These are phyloP conservation scores for Pythium sukuiense DNA, from an alignment of 352 stramenopile genomes.

Conservation along the genomic window DNA sequence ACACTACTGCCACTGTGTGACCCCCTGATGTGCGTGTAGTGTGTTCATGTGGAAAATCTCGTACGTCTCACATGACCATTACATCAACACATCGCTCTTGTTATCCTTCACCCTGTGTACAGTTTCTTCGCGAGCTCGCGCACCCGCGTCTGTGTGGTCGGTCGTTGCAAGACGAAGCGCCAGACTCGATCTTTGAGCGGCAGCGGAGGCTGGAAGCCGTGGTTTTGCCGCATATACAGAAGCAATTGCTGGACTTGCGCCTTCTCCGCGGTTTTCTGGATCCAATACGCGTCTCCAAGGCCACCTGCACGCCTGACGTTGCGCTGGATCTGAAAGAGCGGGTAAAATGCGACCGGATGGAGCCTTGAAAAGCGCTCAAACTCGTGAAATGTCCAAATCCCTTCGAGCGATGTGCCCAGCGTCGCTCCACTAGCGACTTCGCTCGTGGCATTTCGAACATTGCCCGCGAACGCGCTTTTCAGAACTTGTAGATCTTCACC, in stretches of 20 bases:
- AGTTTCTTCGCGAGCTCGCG: constrained; percentile 37
- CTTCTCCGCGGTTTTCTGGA: constrained; percentile 46
- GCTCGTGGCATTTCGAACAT: constrained; percentile 46
- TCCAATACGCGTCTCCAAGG: constrained; percentile 53
- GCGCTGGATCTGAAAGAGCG: constrained; percentile 50
- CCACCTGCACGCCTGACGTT: constrained; percentile 31
- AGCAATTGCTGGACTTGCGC: constrained; percentile 36
- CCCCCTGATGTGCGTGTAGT: too few relatives aligned
- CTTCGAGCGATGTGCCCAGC: constrained; percentile 6
- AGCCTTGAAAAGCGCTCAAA: constrained; percentile 51
- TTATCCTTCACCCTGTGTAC: constrained; percentile 30
- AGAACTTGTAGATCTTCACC: constrained; percentile 44
- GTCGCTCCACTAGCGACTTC: constrained; percentile 31
- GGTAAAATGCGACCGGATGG: constrained; percentile 54
- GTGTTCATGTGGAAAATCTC: too few relatives aligned
- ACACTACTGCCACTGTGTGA: too few relatives aligned
- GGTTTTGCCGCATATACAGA: constrained; percentile 38
- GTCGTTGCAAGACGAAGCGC: constrained; percentile 30
- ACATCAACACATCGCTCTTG: too few relatives aligned
- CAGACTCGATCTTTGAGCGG: constrained; percentile 39
- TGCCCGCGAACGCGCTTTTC: constrained; percentile 40
- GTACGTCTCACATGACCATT: too few relatives aligned
- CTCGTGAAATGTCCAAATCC: constrained; percentile 42
- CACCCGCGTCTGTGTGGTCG: constrained; percentile 32
- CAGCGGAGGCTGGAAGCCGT: constrained; percentile 38